phyloP scores from a whole-genome alignment of 2,329 filamentous ascomycete genomes.

The Clonostachys rhizophaga region DNA sequence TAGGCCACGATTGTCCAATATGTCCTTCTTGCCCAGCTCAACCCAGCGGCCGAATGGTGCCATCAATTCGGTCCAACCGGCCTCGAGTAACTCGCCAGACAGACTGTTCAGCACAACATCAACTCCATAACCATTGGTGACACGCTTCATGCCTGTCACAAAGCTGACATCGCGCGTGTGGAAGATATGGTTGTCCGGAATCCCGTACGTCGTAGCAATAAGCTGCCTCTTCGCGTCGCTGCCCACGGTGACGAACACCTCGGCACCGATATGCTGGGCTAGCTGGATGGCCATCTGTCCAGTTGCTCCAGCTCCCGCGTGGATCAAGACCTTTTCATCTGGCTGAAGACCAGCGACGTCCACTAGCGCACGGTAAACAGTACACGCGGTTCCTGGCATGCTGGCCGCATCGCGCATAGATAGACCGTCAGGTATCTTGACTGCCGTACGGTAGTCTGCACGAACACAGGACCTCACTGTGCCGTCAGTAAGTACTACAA shows the following conservation, averaged over 20 bases:
- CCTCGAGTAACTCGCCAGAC: constrained; percentile 17
- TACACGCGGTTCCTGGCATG: constrained; percentile 1
- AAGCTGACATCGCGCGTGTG: constrained; percentile 18
- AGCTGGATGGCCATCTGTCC: constrained; percentile 25
- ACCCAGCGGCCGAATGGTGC: constrained; percentile 24
- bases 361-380: constrained; percentile 1
- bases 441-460: not conserved
- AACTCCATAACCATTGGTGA: constrained; percentile 20
- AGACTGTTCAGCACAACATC: constrained; percentile 26
- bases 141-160: constrained; percentile 11
- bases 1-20: constrained; percentile 6
- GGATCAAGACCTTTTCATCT: constrained; percentile 19
- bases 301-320: constrained; percentile 22
- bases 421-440: constrained; percentile 1
- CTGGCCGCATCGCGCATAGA: constrained; percentile 15
- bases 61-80: constrained; percentile 23
- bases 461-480: constrained; percentile 13
- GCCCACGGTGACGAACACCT: constrained; percentile 11
- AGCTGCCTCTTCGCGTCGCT: constrained; percentile 19
- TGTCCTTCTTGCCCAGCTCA: constrained; percentile 26
- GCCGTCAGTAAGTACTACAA: constrained; percentile 12
- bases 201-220: constrained; percentile 13
- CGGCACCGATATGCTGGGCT: constrained; percentile 12
- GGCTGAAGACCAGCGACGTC: constrained; percentile 13
- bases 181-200: constrained; percentile 23